Percentiles rank a stretch among this genome's conserved stretches.
Evolutionary conservation across 352 stramenopile species (phyloP).

Genomic region (Phytophthora multivora): DNA sequence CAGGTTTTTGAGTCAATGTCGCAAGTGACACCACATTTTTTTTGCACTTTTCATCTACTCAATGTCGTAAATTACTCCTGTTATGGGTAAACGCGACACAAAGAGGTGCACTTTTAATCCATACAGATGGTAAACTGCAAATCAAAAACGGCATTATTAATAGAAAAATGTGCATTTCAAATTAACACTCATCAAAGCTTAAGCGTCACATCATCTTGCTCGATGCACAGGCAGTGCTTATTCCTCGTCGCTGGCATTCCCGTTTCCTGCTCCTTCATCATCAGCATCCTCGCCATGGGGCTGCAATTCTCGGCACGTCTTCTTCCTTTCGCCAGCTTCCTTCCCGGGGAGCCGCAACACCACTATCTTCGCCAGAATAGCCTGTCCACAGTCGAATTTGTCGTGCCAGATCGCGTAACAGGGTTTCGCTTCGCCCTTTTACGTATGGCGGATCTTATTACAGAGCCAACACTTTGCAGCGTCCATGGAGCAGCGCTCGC

Average conservation of each 20-base stretch:
- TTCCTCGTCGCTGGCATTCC: no score
- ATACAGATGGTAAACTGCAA: background rate
- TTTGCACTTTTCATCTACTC: no score
- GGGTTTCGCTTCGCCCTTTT: background rate
- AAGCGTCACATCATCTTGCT: background rate
- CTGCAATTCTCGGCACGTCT: background rate
- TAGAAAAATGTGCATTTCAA: background rate
- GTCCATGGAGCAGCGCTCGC: background rate
- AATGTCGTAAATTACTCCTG: no score
- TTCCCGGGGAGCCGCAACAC: background rate
- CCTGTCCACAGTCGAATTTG: background rate
- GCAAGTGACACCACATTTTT: background rate
- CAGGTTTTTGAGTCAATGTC: background rate
- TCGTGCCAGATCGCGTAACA: background rate
- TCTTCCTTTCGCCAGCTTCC: background rate
- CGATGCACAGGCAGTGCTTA: no score
- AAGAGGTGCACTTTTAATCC: no score
- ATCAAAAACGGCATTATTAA: no score
- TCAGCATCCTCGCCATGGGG: background rate
- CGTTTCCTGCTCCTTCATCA: background rate
- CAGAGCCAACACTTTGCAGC: background rate
- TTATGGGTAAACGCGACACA: no score
- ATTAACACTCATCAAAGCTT: background rate
- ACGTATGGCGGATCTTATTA: background rate
- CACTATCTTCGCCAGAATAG: background rate